These are phyloP conservation scores for Candida dubliniensis DNA, from an alignment of 1,139 yeast species.

Conservation along the genomic window DNA sequence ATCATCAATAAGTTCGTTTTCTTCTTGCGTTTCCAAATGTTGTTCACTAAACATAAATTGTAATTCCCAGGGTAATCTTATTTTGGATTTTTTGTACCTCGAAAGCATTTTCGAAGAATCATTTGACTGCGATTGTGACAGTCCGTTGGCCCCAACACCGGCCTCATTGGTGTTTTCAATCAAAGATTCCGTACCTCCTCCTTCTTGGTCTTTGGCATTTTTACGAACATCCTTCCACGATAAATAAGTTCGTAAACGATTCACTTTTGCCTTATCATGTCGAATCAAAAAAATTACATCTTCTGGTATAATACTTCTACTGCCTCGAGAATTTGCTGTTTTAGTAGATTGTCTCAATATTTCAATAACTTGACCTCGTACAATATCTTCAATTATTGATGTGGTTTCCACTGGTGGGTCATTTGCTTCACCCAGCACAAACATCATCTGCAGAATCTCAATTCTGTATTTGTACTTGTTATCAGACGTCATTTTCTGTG, in stretches of 20 bases:
- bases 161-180: slow-evolving; percentile 40
- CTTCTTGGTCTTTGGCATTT: slow-evolving; percentile 94
- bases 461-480: slow-evolving; percentile 73
- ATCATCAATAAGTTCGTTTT: slow-evolving; percentile 78
- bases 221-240: slow-evolving; percentile 98
- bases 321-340: slow-evolving; percentile 78
- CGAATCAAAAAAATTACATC: slow-evolving; percentile 90
- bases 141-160: slow-evolving; percentile 30
- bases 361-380: slow-evolving; percentile 91
- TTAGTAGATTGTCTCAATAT: slow-evolving; percentile 76
- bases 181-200: slow-evolving; percentile 66
- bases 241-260: slow-evolving; percentile 81
- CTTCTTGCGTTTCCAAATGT: slow-evolving; percentile 79
- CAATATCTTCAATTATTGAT: slow-evolving; percentile 89
- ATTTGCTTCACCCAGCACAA: slow-evolving; percentile 91
- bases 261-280: slow-evolving; percentile 93
- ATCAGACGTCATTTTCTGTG: slow-evolving; percentile 16
- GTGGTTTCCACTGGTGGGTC: slow-evolving; percentile 94
- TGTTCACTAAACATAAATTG: slow-evolving; percentile 93
- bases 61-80: slow-evolving; percentile 92
- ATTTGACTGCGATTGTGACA: slow-evolving; percentile 27
- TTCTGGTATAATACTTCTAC: slow-evolving; percentile 85
- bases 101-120: slow-evolving; percentile 57
- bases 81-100: slow-evolving; percentile 73
- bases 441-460: slow-evolving; percentile 98